These are phyloP conservation scores for Lecanicillium sp. DNA, from an alignment of 2,329 filamentous ascomycete genomes.

Conservation along the genomic window DNA sequence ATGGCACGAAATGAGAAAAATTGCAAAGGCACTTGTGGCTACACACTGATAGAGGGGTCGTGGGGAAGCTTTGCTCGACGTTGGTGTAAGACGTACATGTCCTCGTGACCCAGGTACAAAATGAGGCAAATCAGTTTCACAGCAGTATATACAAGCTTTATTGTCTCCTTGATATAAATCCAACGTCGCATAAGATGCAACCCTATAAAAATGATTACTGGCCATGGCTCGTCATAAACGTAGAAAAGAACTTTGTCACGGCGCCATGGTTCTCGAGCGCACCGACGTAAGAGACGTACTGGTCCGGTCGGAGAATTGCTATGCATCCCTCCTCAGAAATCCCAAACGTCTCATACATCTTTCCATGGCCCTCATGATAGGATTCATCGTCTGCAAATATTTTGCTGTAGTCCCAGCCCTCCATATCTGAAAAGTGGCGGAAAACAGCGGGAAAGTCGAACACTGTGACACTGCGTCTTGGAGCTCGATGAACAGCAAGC, in stretches of 20 bases:
- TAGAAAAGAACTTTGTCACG: slow-evolving; percentile 25
- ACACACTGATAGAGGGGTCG: too few relatives aligned
- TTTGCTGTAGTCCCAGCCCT: slow-evolving; percentile 49
- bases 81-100: too few relatives aligned
- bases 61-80: too few relatives aligned
- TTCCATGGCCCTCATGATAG: slow-evolving; percentile 43
- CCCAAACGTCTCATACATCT: slow-evolving; percentile 48
- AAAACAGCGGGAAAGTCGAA: slow-evolving; percentile 42
- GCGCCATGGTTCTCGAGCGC: slow-evolving; percentile 27
- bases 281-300: slow-evolving; percentile 46
- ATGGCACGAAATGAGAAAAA: too few relatives aligned
- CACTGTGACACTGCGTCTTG: slow-evolving; percentile 38
- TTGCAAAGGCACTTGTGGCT: too few relatives aligned
- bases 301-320: slow-evolving; percentile 57
- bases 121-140: too few relatives aligned
- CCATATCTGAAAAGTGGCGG: slow-evolving; percentile 33
- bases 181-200: too few relatives aligned
- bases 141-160: too few relatives aligned
- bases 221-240: slow-evolving; percentile 13
- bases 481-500: slow-evolving; percentile 49
- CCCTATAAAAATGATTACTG: too few relatives aligned
- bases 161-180: too few relatives aligned
- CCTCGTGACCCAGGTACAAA: too few relatives aligned
- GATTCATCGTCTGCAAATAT: slow-evolving; percentile 46
- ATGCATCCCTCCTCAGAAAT: slow-evolving; percentile 47